Evolutionary conservation across 345 rosid species (phyloP).

Genomic region (Hevea brasiliensis): DNA sequence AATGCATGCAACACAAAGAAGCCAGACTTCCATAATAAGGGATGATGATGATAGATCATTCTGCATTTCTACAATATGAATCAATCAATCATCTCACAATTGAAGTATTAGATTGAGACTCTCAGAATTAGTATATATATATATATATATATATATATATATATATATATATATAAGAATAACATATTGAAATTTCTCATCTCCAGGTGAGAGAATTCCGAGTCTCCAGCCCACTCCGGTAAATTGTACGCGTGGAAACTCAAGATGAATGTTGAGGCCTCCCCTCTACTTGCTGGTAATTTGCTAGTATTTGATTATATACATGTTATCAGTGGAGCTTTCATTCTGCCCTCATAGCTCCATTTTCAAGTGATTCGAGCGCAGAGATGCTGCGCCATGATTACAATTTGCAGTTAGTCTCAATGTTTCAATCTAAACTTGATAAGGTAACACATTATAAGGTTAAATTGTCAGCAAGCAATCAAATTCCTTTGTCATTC

Average conservation of each 20-base stretch:
- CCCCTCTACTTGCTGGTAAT: constrained; percentile 33
- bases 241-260: constrained; percentile 37
- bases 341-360: constrained; percentile 45
- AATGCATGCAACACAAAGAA: background rate
- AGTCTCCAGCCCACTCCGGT: constrained; percentile 23
- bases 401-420: constrained; percentile 23
- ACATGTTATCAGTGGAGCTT: constrained; percentile 24
- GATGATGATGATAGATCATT: constrained; percentile 1
- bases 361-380: constrained; percentile 48
- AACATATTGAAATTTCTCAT: constrained; percentile 22
- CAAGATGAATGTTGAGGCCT: constrained; percentile 27
- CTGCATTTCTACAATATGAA: constrained; percentile 35
- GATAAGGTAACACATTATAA: too few species aligned
- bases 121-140: constrained; percentile 30
- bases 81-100: constrained; percentile 29
- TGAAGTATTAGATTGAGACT: constrained; percentile 31
- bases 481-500: background rate
- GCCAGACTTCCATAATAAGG: constrained; percentile 19
- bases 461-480: background rate
- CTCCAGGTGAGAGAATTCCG: constrained; percentile 27
- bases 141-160: constrained; percentile 5
- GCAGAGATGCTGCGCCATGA: constrained; percentile 55
- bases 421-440: background rate
- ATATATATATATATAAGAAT: constrained; percentile 14
- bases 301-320: constrained; percentile 41